Evolutionary conservation across 441 rosid genomes (phyloP), one percentile per base, ranked within the genome.

Genomic region (Populus hybrid): DNA sequence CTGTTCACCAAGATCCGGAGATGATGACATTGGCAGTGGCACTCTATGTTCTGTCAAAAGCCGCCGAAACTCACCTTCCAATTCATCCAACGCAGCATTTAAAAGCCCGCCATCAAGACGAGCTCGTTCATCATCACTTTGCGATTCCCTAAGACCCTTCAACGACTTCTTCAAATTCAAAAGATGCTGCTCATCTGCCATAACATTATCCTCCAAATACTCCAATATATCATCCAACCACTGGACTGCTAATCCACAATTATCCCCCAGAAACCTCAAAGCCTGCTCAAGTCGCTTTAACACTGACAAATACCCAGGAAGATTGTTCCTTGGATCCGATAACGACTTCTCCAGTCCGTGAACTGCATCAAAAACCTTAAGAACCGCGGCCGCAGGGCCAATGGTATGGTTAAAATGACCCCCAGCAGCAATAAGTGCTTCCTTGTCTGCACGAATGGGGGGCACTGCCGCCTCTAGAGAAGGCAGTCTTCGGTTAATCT

Each of bases 181-280:
- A 78, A 96, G 90, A 74, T 89, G 94, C 81, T 81, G 83, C 57
- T 87, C 86, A 83, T 96, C 98, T 1, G 98, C 99, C 78, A 96
- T 89, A 7, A 57, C 75, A 76, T 96, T 92, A 79, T 96, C 98
- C 83, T 91, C 98, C 84, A 96, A 77, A 81, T 92, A 96, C 92
- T 96, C 99, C 36, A 96, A 91, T 35, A 96, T 96, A 83, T 96
- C 99, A 83, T 94, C 97, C 86, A 96, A 73, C 99, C 99, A 96
- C 86, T 96, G 99, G 66, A 96, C 84, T 61, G 99, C 99, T 82
- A 96, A 87, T 50, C 94, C 98, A 53, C 97, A 96, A 80, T 96
- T 96, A 72, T 92, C 98, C 63, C 94, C 98, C 71, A 96, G 73
- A 80, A 96, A 96, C 82, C 88, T 89, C 85, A 94, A 81, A 0